phyloP scores from a whole-genome alignment of 805 yeast species.

The Wickerhamiella cacticola region DNA sequence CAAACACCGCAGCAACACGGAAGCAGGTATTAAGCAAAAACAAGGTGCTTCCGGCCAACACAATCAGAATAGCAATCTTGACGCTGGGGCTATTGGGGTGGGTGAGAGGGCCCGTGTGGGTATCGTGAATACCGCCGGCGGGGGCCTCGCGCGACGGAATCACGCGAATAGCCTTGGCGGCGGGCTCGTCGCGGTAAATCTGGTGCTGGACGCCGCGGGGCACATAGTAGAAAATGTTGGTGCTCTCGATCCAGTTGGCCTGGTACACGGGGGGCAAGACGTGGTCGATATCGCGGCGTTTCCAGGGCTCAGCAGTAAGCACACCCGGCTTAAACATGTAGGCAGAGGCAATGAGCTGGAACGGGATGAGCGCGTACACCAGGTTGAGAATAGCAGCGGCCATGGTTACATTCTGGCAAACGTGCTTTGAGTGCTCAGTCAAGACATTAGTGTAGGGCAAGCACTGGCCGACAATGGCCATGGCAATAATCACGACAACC shows the following conservation, averaged over 20 bases:
- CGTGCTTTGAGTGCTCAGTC: slow-evolving; percentile 33
- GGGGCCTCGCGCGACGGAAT: slow-evolving; percentile 45
- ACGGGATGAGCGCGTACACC: slow-evolving; percentile 44
- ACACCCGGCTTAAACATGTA: slow-evolving; percentile 45
- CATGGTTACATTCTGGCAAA: slow-evolving; percentile 44
- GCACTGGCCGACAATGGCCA: slow-evolving; percentile 55
- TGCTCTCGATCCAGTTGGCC: slow-evolving; percentile 70
- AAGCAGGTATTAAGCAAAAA: slow-evolving; percentile 25
- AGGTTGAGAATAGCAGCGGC: slow-evolving; percentile 39
- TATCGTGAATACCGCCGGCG: slow-evolving; percentile 34
- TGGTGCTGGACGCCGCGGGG: slow-evolving; percentile 36
- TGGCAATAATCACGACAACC: slow-evolving; percentile 47
- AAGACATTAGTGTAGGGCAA: slow-evolving; percentile 49
- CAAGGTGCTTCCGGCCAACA: slow-evolving; percentile 17
- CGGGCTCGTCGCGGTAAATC: slow-evolving; percentile 36
- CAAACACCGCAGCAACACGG: slow-evolving; percentile 28
- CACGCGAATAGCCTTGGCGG: slow-evolving; percentile 39
- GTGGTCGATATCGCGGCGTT: slow-evolving; percentile 28
- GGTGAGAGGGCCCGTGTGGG: slow-evolving; percentile 37
- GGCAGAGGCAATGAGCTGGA: slow-evolving; percentile 39
- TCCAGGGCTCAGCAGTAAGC: slow-evolving; percentile 26
- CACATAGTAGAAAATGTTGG: slow-evolving; percentile 47
- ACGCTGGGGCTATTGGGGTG: slow-evolving; percentile 27
- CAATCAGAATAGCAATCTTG: slow-evolving; percentile 34
- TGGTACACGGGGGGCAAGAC: slow-evolving; percentile 33